Evolutionary conservation across 1,139 yeast species (phyloP).

Genomic region (Magnusiomyces paraingens): DNA sequence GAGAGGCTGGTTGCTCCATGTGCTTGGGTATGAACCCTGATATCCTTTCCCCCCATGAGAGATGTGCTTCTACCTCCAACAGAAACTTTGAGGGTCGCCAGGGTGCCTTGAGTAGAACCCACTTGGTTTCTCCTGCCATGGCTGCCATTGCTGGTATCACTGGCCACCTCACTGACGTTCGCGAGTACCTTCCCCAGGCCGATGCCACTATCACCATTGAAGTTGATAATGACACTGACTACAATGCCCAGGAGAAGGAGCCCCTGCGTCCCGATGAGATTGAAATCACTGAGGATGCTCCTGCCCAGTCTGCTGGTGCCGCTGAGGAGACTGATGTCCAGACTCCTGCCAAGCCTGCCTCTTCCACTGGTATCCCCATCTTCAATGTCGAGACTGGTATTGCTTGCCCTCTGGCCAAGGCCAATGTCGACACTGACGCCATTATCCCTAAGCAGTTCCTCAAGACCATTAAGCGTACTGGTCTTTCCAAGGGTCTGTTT

Average conservation of each 20-base stretch:
- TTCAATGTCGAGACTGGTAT: constrained; percentile 72
- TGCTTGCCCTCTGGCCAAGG: constrained; percentile 90
- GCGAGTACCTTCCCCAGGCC: constrained; percentile 64
- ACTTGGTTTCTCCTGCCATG: constrained; percentile 98
- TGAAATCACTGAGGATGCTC: constrained; percentile 23
- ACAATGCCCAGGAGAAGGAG: constrained; percentile 61
- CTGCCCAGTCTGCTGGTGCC: constrained; percentile 24
- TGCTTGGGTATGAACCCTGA: constrained; percentile 99
- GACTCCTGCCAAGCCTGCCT: constrained; percentile 32
- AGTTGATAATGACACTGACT: constrained; percentile 47
- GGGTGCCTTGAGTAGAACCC: constrained; percentile 96
- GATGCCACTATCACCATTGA: constrained; percentile 57
- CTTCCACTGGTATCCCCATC: constrained; percentile 60
- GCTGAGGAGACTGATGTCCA: constrained; percentile 23
- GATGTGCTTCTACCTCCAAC: constrained; percentile 98
- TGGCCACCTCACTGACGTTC: constrained; percentile 86
- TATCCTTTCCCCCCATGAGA: constrained; percentile 85
- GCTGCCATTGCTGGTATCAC: constrained; percentile 97
- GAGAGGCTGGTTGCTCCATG: constrained; percentile 99
- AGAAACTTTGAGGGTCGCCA: constrained; percentile 99
- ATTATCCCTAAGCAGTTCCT: constrained; percentile 97
- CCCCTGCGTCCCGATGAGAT: constrained; percentile 37
- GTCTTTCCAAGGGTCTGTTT: constrained; percentile 79
- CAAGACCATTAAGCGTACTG: constrained; percentile 96
- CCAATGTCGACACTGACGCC: constrained; percentile 96